Conservation (phyloP, 441 rosid genomes). For the Erysimum pusillum region DNA sequence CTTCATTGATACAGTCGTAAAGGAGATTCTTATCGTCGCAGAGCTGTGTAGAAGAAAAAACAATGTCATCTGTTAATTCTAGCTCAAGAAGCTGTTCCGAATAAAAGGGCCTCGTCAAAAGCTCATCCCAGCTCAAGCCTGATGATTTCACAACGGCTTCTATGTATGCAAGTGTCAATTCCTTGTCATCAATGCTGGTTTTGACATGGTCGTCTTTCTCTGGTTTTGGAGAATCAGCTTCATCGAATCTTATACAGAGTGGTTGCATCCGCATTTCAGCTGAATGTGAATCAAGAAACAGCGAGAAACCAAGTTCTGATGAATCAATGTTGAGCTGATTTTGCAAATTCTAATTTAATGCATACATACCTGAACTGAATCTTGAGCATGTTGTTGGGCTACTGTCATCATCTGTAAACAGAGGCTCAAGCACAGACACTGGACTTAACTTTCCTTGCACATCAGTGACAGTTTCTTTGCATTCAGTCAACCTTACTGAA, state of each 20-base stretch:
- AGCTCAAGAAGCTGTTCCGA: constrained; percentile 77
- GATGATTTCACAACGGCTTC: constrained; percentile 70
- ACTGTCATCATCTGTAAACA: constrained; percentile 73
- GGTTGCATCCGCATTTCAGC: constrained; percentile 68
- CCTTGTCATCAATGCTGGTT: constrained; percentile 56
- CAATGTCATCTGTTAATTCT: constrained; percentile 59
- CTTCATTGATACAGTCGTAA: constrained; percentile 80
- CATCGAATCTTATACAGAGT: constrained; percentile 71
- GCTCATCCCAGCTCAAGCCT: constrained; percentile 64
- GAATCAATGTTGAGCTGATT: constrained; percentile 14
- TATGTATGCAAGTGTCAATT: constrained; percentile 58
- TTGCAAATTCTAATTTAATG: not conserved
- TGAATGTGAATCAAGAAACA: constrained; percentile 49
- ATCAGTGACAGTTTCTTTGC: constrained; percentile 54
- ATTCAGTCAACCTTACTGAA: constrained; percentile 52
- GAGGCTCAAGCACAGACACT: constrained; percentile 84
- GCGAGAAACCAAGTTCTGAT: constrained; percentile 42
- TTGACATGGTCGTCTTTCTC: constrained; percentile 49
- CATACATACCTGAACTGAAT: constrained; percentile 61
- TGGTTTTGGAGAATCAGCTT: constrained; percentile 54
- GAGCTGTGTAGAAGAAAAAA: constrained; percentile 64
- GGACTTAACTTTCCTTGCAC: constrained; percentile 79
- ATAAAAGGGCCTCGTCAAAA: constrained; percentile 50
- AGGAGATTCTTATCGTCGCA: constrained; percentile 68
- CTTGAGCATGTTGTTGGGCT: constrained; percentile 76